Percentiles rank a stretch among this genome's conserved stretches.
phyloP scores from a whole-genome alignment of 192 early-diverging fungal genomes.

The Linnemannia exigua region DNA sequence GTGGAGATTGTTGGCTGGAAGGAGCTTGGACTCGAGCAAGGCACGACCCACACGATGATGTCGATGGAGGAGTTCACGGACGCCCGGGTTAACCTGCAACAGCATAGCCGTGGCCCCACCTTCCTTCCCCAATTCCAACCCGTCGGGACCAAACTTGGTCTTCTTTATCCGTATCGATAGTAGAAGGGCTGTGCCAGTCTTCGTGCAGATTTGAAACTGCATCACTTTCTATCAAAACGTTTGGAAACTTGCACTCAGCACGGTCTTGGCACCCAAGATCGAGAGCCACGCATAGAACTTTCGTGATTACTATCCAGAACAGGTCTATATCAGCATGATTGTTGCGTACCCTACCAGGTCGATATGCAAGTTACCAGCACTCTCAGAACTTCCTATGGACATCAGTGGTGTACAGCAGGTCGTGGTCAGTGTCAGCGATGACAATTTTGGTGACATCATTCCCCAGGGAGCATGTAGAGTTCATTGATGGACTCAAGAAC shows the following conservation, averaged over 20 bases:
- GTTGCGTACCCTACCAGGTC: too few relatives aligned
- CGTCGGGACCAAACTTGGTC: background rate
- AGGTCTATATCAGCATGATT: too few relatives aligned
- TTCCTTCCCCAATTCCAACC: constrained; percentile 1
- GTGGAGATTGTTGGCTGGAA: constrained; percentile 7
- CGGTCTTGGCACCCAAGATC: too few relatives aligned
- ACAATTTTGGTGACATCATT: background rate
- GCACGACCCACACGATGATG: background rate
- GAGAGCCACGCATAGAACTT: too few relatives aligned
- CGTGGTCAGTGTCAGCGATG: background rate
- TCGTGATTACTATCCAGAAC: too few relatives aligned
- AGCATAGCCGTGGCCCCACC: background rate
- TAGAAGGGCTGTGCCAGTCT: background rate
- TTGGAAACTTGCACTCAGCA: too few relatives aligned
- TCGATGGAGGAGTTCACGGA: background rate
- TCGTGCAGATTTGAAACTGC: background rate
- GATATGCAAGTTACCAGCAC: too few relatives aligned
- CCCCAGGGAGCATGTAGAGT: background rate
- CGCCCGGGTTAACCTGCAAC: background rate
- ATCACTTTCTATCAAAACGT: too few relatives aligned
- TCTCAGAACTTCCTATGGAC: background rate
- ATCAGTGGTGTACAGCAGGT: constrained; percentile 5
- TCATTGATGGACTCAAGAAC: background rate
- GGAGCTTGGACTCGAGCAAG: constrained; percentile 10
- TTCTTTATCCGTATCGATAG: background rate